These are phyloP conservation scores for Daucus carota DNA, from an alignment of 129 eudicot genomes.

Conservation along the genomic window DH1_v3.0 NC_030384.2:47433501-47434000, in stretches of 20 bases:
- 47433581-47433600: conserved; percentile 22
- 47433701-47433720: conserved; percentile 42
- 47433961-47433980: background rate
- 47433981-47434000: background rate
- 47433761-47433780: conserved; percentile 64
- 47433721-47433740: conserved; percentile 22
- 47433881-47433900: background rate
- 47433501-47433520: conserved; percentile 31
- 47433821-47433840: conserved; percentile 9
- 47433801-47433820: conserved; percentile 45
- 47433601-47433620: conserved; percentile 28
- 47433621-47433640: conserved; percentile 49
- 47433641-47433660: conserved; percentile 51
- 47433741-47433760: conserved; percentile 64
- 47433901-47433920: background rate
- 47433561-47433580: conserved; percentile 16
- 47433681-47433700: conserved; percentile 42
- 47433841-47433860: conserved; percentile 23
- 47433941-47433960: background rate
- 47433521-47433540: conserved; percentile 14
- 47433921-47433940: background rate
- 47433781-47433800: conserved; percentile 63
- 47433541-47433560: conserved; percentile 6
- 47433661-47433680: conserved; percentile 57
- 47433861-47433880: conserved; percentile 19